Percentiles rank a stretch among this genome's conserved stretches.
Conservation (phyloP, 2,329 filamentous ascomycete genomes). For the Tolypocladium guangdongense region DNA sequence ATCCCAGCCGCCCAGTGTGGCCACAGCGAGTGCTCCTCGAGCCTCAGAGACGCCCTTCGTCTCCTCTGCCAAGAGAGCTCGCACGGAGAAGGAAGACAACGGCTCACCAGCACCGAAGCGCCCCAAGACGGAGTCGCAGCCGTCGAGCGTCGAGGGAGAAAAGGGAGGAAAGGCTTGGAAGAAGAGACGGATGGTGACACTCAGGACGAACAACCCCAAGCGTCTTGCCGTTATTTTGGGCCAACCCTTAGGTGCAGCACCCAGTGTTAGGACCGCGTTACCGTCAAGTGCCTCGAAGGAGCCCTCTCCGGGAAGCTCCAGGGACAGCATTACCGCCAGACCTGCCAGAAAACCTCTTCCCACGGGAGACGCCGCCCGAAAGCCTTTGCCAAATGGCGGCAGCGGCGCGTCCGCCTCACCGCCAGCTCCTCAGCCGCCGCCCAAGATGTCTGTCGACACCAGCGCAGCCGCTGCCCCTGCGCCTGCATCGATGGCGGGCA, state of each 20-base stretch:
- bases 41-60: conserved; percentile 9
- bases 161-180: conserved; percentile 9
- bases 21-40: conserved; percentile 9
- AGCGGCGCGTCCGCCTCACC: conserved; percentile 11
- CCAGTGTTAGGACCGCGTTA: conserved; percentile 18
- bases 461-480: conserved; percentile 10
- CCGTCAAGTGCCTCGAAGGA: conserved; percentile 19
- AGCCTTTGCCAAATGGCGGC: conserved; percentile 18
- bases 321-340: conserved; percentile 21
- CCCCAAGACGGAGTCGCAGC: conserved; percentile 22
- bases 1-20: conserved; percentile 4
- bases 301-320: conserved; percentile 10
- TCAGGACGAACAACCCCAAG: conserved; percentile 22
- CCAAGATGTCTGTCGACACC: conserved; percentile 15
- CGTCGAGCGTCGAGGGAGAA: conserved; percentile 9
- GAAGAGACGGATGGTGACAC: conserved; percentile 24
- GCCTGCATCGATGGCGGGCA: conserved; percentile 12
- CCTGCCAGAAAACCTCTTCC: conserved; percentile 25
- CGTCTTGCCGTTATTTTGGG: conserved; percentile 24
- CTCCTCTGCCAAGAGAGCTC: conserved; percentile 22
- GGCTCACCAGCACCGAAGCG: conserved; percentile 25
- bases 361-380: conserved; percentile 16
- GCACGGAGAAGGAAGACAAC: conserved; percentile 25
- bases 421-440: conserved; percentile 10
- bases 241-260: conserved; percentile 10